phyloP scores from a whole-genome alignment of 331 rosid species.

The Stylosanthes scabra region DNA sequence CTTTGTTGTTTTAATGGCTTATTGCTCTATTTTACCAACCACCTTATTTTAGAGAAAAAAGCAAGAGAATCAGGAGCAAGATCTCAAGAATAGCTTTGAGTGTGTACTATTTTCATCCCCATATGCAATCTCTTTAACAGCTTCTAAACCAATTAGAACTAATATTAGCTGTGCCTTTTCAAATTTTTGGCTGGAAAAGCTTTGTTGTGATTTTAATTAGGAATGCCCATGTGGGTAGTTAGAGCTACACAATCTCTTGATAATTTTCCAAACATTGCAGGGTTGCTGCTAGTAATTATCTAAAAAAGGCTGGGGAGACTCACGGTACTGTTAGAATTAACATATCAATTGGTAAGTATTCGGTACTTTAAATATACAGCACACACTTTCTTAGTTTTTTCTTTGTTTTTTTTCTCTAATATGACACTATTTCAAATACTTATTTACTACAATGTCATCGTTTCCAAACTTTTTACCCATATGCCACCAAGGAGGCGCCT shows the following conservation, averaged over 20 bases:
- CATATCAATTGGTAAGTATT: slow-evolving; percentile 74
- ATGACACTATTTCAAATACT: too few relatives aligned
- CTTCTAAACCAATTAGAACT: too few relatives aligned
- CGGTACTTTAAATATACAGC: too few relatives aligned
- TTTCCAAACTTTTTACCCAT: too few relatives aligned
- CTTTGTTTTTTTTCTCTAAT: not conserved
- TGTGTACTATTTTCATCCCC: not conserved
- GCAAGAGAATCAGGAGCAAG: not conserved
- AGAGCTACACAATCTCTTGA: slow-evolving; percentile 4
- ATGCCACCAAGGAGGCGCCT: too few relatives aligned
- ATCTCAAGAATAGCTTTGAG: not conserved
- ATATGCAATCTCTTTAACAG: too few relatives aligned
- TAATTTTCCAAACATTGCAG: slow-evolving; percentile 49
- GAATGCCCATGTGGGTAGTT: not conserved
- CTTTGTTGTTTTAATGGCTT: slow-evolving; percentile 2
- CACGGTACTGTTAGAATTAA: slow-evolving; percentile 78
- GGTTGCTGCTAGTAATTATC: slow-evolving; percentile 73
- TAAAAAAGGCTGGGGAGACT: slow-evolving; percentile 82
- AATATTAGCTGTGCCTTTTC: too few relatives aligned
- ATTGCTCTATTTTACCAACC: not conserved
- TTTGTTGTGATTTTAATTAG: too few relatives aligned
- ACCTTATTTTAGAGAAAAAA: not conserved
- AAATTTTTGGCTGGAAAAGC: too few relatives aligned
- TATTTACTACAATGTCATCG: too few relatives aligned
- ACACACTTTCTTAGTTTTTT: too few relatives aligned